phyloP scores from a whole-genome alignment of 345 rosid species.

The Citrus medica region DNA sequence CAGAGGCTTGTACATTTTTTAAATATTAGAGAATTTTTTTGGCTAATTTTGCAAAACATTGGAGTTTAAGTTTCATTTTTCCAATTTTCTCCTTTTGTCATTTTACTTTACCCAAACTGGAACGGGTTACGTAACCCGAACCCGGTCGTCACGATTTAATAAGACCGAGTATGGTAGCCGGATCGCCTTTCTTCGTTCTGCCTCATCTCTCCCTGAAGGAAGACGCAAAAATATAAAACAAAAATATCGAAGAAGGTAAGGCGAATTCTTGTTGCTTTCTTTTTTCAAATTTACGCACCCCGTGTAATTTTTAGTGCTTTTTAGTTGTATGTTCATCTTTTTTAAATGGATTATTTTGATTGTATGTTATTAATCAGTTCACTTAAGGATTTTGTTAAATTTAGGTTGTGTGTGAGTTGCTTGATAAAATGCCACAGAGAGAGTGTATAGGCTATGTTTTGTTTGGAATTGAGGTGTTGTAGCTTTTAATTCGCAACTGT shows the following conservation, averaged over 20 bases:
- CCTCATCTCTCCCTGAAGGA: not conserved
- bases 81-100: too few species aligned
- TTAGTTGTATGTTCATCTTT: not conserved
- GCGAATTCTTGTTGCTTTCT: not conserved
- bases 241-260: not conserved
- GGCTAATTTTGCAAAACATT: too few species aligned
- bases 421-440: constrained; percentile 1
- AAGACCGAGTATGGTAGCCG: not conserved
- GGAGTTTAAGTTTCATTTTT: too few species aligned
- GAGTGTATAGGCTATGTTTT: not conserved
- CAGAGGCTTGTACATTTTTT: too few species aligned
- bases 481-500: not conserved
- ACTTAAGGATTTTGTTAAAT: not conserved
- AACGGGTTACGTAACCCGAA: not conserved
- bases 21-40: too few species aligned
- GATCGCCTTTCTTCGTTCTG: not conserved
- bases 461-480: not conserved
- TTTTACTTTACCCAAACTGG: not conserved
- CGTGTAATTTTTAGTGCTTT: not conserved
- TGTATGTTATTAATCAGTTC: not conserved
- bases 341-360: not conserved
- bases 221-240: not conserved
- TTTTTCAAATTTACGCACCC: not conserved
- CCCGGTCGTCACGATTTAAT: not conserved
- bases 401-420: not conserved